Base-by-base conservation (phyloP, 2,329 filamentous ascomycete genomes). In the Madurella fahalii region DNA sequence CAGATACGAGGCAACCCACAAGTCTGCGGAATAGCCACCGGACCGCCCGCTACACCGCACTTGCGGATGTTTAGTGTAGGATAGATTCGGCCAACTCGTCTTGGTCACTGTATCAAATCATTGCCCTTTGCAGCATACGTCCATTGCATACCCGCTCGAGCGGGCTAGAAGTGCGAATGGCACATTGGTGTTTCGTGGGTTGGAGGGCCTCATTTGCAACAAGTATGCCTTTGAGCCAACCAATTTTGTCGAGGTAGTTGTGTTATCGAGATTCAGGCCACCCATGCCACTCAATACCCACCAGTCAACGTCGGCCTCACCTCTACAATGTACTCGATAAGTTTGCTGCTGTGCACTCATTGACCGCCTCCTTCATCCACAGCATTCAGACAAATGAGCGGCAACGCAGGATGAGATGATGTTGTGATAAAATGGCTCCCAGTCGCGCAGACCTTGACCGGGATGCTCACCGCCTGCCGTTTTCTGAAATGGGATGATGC, bases 1-100 rank as follows among this genome's bases (percentile, higher is more conserved):
- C 58, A 82, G 80, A 66, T 83, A 89, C 61, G 86, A 89, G 72
- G 79, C 86, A 31, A 82, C 79, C 5, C 79, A 70, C 47, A 83
- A 78, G 67, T 9, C 45, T 39, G n/a, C 49, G 2, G 53, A 60
- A 17, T 47, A 47, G 34, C 25, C 32, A 42, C 25, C 5, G 12
- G 9, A 32, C 17, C 5, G 31, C 5, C 20, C n/a, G 12, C 11
- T n/a, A 17, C n/a, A 13, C 42, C 30, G 3, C 20, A n/a, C 32
- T 34, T 31, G 13, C 12, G 11, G 75, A 80, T 18, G 40, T 41
- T 32, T 32, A 20, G 12, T 56, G 56, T 58, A 56, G 41, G 15
- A 53, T 42, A 47, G 34, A 39, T 11, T 47, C 30, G 47, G 52
- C 52, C 34, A 34, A 40, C 16, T 25, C n/a, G n/a, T 7, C 16